phyloP scores from a whole-genome alignment of 2,329 filamentous ascomycete genomes.

The Rutstroemia sp. region DNA sequence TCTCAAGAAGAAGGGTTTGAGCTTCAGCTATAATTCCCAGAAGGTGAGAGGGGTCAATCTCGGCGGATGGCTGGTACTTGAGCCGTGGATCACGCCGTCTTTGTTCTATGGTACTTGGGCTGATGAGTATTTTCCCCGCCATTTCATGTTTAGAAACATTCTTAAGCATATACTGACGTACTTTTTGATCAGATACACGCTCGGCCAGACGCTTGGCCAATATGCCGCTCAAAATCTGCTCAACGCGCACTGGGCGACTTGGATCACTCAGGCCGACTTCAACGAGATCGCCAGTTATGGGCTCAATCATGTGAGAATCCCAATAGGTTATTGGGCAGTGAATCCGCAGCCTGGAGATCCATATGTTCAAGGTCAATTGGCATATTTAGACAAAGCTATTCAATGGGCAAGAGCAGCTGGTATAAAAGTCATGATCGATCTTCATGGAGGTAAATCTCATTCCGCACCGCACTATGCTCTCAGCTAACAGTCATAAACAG shows the following conservation, averaged over 20 bases:
- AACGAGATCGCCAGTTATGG: constrained; percentile 34
- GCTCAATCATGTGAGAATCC: too few species aligned
- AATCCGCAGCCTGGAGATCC: constrained; percentile 46
- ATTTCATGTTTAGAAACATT: not conserved
- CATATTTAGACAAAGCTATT: constrained; percentile 48
- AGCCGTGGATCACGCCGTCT: constrained; percentile 49
- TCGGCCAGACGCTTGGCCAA: constrained; percentile 38
- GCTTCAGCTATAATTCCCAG: constrained; percentile 44
- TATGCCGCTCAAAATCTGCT: constrained; percentile 38
- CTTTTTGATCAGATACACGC: too few species aligned
- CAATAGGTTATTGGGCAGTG: constrained; percentile 62
- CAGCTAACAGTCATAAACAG: constrained; percentile 17
- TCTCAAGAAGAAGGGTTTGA: constrained; percentile 22
- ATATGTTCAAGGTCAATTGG: constrained; percentile 54
- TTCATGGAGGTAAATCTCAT: constrained; percentile 50
- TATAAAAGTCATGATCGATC: constrained; percentile 58
- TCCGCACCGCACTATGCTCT: not conserved
- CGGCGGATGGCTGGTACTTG: constrained; percentile 39
- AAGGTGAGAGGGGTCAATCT: constrained; percentile 59
- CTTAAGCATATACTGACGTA: not conserved
- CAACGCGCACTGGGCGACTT: constrained; percentile 50
- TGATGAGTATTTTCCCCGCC: constrained; percentile 27
- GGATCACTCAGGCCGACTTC: constrained; percentile 38
- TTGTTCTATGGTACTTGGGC: constrained; percentile 35
- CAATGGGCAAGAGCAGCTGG: constrained; percentile 49